These are phyloP conservation scores for Botryotinia globosa DNA, from an alignment of 2,329 filamentous ascomycete genomes.

Conservation along the genomic window DNA sequence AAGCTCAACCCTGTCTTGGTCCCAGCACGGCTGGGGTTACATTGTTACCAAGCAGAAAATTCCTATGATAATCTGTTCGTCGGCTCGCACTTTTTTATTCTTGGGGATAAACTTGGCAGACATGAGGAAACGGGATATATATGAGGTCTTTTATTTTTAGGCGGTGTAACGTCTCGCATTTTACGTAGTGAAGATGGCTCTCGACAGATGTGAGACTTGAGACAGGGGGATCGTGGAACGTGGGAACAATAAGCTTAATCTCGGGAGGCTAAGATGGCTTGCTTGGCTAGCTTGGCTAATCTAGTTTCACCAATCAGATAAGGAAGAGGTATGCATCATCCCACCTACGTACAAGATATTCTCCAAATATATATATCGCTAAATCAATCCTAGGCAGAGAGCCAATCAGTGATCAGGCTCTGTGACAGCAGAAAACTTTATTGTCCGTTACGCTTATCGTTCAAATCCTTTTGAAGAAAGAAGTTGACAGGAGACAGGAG, in stretches of 20 bases:
- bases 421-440: not conserved
- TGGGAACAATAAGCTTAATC: slow-evolving; percentile 12
- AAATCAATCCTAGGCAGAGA: not conserved
- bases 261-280: not conserved
- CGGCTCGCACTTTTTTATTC: not conserved
- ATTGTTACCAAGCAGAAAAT: not conserved
- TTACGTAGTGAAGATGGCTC: not conserved
- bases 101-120: not conserved
- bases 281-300: not conserved
- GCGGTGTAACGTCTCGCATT: not conserved
- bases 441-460: not conserved
- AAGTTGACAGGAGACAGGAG: not conserved
- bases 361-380: not conserved
- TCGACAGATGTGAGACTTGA: not conserved
- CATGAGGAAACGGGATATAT: not conserved
- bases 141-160: not conserved
- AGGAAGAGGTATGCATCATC: not conserved
- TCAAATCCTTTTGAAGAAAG: not conserved
- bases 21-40: not conserved
- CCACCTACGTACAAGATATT: not conserved
- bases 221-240: not conserved
- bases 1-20: not conserved
- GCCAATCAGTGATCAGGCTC: not conserved
- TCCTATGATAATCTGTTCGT: not conserved
- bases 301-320: not conserved